Evolutionary conservation across 192 early-diverging fungal species (phyloP), one percentile per base, ranked within the genome.

Genomic region (Rhizophagus sp.): DNA sequence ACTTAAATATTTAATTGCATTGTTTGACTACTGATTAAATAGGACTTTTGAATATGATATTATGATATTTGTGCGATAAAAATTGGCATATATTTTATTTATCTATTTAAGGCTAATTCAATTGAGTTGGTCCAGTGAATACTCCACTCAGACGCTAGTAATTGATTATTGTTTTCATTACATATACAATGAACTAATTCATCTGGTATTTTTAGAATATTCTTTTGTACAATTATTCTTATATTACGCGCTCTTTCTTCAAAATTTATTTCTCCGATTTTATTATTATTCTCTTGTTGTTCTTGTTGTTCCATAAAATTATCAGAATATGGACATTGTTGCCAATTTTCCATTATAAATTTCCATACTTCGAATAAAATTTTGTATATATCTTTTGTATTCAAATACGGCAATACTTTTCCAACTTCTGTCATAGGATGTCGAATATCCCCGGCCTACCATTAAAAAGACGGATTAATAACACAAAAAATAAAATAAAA

Each of bases 331-430:
- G 47, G 71, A 73, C 71, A 73, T 73, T 39, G 36, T 52, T 73
- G 71, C 71, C 71, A 50, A 63, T 76, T 76, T n/a, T 76, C 74
- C 25, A 63, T 33, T 36, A 76, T 7, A 64, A 76, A 76, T 2
- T 63, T 61, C 74, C 52, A 76, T 25, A 76, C 24, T 76, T 76
- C 74, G 44, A n/a, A 76, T 41, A 76, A 63, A 41, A 76, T 41
- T 19, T 76, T 62, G 17, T 61, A 57, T 12, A 76, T 49, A 63
- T 76, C 74, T 12, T 41, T 76, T 41, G 74, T 62, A 19, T 11
- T n/a, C 34, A 76, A 7, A 25, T 76, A 27, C 6, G 61, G 34
- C 6, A 76, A 76, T 11, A 76, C 25, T 36, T 25, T 25, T 22
- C 74, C 57, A 7, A 62, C 8, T 39, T 76, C 13, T 22, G 61